Base-by-base conservation (phyloP, 225 moss, liverwort and hornwort species). In the Bryum argenteum region DNA sequence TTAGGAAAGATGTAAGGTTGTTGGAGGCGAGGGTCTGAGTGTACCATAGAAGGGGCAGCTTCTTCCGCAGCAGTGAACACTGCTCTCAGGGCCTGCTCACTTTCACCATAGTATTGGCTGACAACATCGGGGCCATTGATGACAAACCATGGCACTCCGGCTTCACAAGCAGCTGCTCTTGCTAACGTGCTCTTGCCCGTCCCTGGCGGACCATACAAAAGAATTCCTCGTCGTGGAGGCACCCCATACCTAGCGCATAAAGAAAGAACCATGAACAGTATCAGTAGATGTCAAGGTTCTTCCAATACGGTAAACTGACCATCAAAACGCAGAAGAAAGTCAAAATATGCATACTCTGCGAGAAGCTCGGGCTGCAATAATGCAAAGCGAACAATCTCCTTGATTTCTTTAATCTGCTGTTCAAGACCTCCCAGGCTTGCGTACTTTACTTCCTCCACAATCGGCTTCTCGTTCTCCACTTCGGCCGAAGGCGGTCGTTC, bases 111-210 rank as follows among this genome's bases (percentile, higher is more conserved):
- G 47, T 88, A 91, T 69, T 98, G 89, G 67, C 92, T 92, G 40
- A 98, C 92, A 72, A 98, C 80, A 74, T 98, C 94, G 69, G 98
- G 98, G 63, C 94, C 98, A 79, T 94, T 84, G 71, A 98, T 81
- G 18, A 84, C 79, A 79, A 92, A 98, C 45, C 92, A 79, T 42
- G 87, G 88, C 55, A 92, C 89, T 74, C 92, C 88, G 52, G 98
- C 98, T 86, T 98, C 98, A 79, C 82, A 89, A 65, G 98, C 98
- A 33, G 92, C 98, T 73, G 98, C 98, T 84, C 92, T 85, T 54
- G 98, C 98, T 68, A 98, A 80, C 43, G 98, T 87, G 78, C 88
- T 98, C 79, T 98, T 98, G 50, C 98, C 98, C 52, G 94, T 98
- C 77, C 98, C 94, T 26, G 94, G 90, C 16, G 98, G 98, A 57